Conservation (phyloP, 2,329 filamentous ascomycete species). For the Neobulgaria alba region DNA sequence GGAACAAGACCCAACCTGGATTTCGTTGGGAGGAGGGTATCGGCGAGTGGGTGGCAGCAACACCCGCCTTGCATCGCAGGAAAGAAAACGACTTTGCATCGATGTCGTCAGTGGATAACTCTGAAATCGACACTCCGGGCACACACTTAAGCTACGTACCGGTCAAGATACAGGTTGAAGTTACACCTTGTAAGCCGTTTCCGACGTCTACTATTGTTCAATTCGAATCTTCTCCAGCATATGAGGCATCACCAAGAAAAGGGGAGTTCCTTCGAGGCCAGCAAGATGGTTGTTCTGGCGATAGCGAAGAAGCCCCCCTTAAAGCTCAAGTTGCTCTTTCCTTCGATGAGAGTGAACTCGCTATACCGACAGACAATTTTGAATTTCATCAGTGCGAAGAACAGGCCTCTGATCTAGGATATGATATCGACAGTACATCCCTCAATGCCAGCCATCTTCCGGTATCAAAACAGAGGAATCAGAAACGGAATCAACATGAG, state of each 20-base stretch:
- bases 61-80: conserved; percentile 27
- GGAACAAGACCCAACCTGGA: conserved; percentile 12
- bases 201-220: neutral
- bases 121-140: neutral
- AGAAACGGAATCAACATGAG: neutral
- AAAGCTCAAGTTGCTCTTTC: neutral
- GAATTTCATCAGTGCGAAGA: neutral
- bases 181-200: neutral
- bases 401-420: neutral
- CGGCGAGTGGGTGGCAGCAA: conserved; percentile 46
- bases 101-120: conserved; percentile 15
- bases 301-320: neutral
- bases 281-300: neutral
- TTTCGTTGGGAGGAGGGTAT: conserved; percentile 49
- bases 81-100: conserved; percentile 1
- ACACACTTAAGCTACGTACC: neutral
- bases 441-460: neutral
- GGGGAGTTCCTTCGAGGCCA: neutral
- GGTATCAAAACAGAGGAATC: neutral
- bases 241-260: neutral
- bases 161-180: neutral
- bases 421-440: too few relatives aligned
- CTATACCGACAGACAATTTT: neutral
- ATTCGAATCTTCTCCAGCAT: neutral
- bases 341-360: neutral